These are phyloP conservation scores for Lactarius hatsudake DNA, from an alignment of 768 basidiomycete genomes.

Conservation along the genomic window DNA sequence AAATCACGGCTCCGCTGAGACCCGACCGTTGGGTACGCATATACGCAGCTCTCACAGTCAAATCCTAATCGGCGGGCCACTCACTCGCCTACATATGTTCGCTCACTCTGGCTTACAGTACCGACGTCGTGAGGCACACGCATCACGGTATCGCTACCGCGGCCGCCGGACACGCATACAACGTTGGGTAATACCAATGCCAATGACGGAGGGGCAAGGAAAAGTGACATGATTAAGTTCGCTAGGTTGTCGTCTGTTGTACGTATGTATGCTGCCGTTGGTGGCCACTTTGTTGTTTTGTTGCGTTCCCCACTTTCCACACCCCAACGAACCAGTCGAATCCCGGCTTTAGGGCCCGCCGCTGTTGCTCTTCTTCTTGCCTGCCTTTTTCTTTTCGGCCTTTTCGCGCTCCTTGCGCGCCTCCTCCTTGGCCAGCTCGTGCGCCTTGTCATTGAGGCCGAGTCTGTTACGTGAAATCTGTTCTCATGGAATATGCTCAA, in stretches of 20 bases:
- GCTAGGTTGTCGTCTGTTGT: neutral
- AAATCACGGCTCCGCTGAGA: neutral
- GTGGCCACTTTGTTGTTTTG: neutral
- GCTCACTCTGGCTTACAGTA: neutral
- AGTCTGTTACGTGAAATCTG: slow-evolving; percentile 90
- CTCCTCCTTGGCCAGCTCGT: slow-evolving; percentile 75
- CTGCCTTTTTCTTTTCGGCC: slow-evolving; percentile 49
- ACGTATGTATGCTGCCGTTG: neutral
- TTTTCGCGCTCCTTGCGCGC: slow-evolving; percentile 52
- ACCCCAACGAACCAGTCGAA: neutral
- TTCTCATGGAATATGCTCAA: neutral
- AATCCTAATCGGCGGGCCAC: neutral
- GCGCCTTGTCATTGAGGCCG: slow-evolving; percentile 84
- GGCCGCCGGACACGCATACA: neutral
- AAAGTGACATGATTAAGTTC: neutral
- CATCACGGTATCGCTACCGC: neutral
- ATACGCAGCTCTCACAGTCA: neutral
- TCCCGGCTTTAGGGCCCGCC: neutral
- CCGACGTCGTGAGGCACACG: neutral
- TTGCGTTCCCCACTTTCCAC: neutral
- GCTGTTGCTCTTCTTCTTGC: slow-evolving; percentile 36
- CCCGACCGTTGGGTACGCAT: neutral
- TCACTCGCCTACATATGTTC: neutral
- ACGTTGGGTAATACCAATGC: neutral
- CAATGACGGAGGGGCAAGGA: neutral